These are phyloP conservation scores for Sporothrix humicola DNA, from an alignment of 2,329 filamentous ascomycete genomes.

Conservation along the genomic window DNA sequence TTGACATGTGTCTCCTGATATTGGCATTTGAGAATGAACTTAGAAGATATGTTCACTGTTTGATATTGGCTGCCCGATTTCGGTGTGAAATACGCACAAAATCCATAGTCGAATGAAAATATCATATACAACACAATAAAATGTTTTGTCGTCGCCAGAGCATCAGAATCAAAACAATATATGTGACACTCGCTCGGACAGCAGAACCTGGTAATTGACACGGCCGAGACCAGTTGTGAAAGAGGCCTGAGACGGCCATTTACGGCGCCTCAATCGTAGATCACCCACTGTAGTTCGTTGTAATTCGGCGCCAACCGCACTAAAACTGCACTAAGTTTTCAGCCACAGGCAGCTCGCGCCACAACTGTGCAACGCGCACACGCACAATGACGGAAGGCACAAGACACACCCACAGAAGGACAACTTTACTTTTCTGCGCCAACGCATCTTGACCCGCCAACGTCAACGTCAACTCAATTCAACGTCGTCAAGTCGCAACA, in stretches of 20 bases:
- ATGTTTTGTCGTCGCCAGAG: too few relatives aligned
- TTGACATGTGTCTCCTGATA: neutral
- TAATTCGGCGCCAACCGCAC: neutral
- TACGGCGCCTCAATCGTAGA: neutral
- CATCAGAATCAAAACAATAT: too few relatives aligned
- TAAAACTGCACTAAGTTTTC: neutral
- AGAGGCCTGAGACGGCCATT: neutral
- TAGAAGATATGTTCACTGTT: neutral
- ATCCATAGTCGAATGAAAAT: too few relatives aligned
- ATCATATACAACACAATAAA: too few relatives aligned
- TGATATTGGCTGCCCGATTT: too few relatives aligned
- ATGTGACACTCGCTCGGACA: too few relatives aligned
- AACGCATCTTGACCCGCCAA: conserved; percentile 14
- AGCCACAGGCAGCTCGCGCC: conserved; percentile 29
- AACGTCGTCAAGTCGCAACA: too few relatives aligned
- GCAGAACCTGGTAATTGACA: too few relatives aligned
- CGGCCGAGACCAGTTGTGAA: too few relatives aligned
- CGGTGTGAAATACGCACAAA: too few relatives aligned
- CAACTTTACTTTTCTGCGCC: conserved; percentile 26
- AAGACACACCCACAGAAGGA: neutral
- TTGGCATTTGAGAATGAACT: neutral
- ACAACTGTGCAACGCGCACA: neutral
- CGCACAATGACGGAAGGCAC: neutral
- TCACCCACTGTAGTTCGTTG: neutral
- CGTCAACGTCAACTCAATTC: neutral